A percentile compares a stretch with the other conserved stretches of the same genome.
Conservation (phyloP, 352 stramenopile genomes). For the Phytophthora multivora region DNA sequence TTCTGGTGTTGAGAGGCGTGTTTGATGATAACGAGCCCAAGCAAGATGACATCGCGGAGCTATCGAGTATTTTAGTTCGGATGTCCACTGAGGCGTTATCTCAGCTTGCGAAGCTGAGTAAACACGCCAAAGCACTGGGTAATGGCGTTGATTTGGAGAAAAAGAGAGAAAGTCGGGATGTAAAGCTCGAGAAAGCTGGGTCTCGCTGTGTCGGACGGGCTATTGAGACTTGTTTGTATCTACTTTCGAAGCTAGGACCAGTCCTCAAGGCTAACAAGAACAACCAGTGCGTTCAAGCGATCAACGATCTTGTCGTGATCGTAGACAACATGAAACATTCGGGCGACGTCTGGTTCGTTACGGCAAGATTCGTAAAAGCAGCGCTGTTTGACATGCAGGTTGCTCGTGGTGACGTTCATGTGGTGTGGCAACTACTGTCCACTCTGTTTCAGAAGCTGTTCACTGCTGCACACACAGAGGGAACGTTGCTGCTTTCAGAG, state of each 20-base stretch:
- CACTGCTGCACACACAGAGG: constrained; percentile 14
- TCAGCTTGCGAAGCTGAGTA: constrained; percentile 38
- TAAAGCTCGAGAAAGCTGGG: constrained; percentile 20
- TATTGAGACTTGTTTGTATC: constrained; percentile 39
- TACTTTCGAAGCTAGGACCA: constrained; percentile 44
- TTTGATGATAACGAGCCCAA: constrained; percentile 56
- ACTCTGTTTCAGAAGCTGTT: constrained; percentile 51
- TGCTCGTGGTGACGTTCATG: constrained; percentile 35
- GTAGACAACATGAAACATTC: constrained; percentile 12
- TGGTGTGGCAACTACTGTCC: constrained; percentile 49
- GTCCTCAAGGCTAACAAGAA: constrained; percentile 57
- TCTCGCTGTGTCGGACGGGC: constrained; percentile 18
- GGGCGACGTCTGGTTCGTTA: constrained; percentile 14
- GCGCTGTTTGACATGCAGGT: constrained; percentile 58
- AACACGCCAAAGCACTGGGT: background rate
- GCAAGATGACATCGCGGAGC: constrained; percentile 35
- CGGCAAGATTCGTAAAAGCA: constrained; percentile 45
- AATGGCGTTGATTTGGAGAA: background rate
- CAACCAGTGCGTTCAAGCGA: constrained; percentile 59
- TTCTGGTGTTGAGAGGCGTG: constrained; percentile 59
- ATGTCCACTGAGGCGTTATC: constrained; percentile 61
- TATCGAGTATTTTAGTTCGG: constrained; percentile 56
- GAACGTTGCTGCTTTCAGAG: constrained; percentile 33
- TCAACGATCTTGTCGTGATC: constrained; percentile 53
- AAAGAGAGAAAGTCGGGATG: constrained; percentile 7